Percentiles rank a stretch among this genome's conserved stretches.
These are phyloP conservation scores for Gonium pectorale DNA, from an alignment of 139 green algal species.

Conservation along the genomic window DNA sequence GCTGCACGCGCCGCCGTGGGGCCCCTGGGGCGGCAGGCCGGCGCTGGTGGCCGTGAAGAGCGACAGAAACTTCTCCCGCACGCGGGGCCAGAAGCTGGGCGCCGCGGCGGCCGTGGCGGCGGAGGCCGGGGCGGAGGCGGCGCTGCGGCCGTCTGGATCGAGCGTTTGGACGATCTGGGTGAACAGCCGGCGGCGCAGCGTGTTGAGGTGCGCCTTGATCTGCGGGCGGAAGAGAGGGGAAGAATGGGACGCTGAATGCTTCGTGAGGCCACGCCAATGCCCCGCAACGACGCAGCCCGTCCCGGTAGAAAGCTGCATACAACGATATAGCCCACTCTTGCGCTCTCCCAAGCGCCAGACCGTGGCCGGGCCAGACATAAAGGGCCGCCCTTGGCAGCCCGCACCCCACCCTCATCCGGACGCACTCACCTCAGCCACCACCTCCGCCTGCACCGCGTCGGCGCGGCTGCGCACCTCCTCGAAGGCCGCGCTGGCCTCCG, in stretches of 20 bases:
- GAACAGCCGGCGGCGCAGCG: conserved; percentile 65
- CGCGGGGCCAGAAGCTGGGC: conserved; percentile 40
- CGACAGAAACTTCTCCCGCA: conserved; percentile 60
- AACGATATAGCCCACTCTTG: too few species aligned
- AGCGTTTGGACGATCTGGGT: conserved; percentile 57
- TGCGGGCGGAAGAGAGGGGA: conserved; percentile 42
- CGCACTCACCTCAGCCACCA: conserved; percentile 71
- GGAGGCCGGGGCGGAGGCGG: neutral
- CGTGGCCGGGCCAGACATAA: too few species aligned
- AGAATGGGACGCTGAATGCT: too few species aligned
- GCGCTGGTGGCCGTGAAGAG: conserved; percentile 47
- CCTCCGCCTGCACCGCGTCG: conserved; percentile 61
- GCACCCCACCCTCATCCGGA: neutral
- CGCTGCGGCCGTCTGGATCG: conserved; percentile 38
- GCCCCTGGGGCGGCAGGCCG: neutral
- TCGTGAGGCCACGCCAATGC: too few species aligned
- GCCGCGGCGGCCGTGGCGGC: neutral
- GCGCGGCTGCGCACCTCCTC: conserved; percentile 55
- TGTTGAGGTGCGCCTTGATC: conserved; percentile 71
- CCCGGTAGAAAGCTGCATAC: too few species aligned
- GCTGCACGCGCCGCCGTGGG: neutral
- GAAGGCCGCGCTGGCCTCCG: conserved; percentile 63
- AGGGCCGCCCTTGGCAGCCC: too few species aligned
- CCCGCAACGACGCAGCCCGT: too few species aligned
- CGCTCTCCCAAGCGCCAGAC: too few species aligned